These are phyloP conservation scores for Aleurites moluccanus DNA, from an alignment of 441 rosid genomes.

Conservation along the genomic window DNA sequence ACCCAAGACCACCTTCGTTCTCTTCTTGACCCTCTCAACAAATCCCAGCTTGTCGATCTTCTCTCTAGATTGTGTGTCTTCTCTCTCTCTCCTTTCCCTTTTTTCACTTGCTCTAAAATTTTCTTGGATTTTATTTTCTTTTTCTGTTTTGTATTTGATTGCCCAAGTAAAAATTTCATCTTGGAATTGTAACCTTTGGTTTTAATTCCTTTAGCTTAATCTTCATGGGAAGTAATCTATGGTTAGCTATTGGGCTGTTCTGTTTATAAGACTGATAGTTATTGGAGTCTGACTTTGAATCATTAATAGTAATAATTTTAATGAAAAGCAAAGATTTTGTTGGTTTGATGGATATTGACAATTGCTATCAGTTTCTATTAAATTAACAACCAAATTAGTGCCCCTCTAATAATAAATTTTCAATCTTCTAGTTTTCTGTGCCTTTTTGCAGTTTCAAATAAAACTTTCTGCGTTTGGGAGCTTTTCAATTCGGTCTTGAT, in stretches of 20 bases:
- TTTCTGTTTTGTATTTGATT: background rate
- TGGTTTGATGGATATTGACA: background rate
- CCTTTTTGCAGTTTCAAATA: background rate
- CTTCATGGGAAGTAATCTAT: background rate
- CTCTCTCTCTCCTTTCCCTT: background rate
- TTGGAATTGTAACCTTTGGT: background rate
- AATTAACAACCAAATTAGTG: background rate
- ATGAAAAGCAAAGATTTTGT: background rate
- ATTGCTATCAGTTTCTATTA: background rate
- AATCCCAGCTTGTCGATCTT: slow-evolving; percentile 57
- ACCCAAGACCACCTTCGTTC: slow-evolving; percentile 43
- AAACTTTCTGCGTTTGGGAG: background rate
- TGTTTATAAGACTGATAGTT: background rate
- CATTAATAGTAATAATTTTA: background rate
- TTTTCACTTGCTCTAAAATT: background rate
- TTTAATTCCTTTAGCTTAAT: background rate
- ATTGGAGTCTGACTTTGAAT: background rate
- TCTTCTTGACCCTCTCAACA: slow-evolving; percentile 50
- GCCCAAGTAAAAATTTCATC: background rate
- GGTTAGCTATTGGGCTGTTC: background rate
- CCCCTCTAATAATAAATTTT: background rate
- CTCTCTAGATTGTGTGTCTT: slow-evolving; percentile 43
- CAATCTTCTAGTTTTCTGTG: background rate
- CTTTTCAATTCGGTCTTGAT: background rate
- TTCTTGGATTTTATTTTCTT: background rate